phyloP scores from a whole-genome alignment of 2,329 filamentous ascomycete species.

The Cladosporium cucumerinum region DNA sequence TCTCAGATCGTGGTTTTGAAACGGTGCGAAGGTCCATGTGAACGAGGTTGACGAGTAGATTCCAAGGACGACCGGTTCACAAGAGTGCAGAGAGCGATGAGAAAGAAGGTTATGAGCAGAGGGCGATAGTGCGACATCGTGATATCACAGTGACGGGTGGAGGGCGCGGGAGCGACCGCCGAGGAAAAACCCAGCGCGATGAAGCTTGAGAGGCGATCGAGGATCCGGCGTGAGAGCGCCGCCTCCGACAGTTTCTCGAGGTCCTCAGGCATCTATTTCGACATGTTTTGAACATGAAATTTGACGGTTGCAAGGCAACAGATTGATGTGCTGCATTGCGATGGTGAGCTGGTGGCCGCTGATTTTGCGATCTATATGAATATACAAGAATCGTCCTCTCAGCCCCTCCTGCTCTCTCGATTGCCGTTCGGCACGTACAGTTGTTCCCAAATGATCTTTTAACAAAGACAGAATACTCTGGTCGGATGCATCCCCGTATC shows the following conservation, averaged over 20 bases:
- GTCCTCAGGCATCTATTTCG: not conserved
- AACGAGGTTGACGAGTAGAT: not conserved
- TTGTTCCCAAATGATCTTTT: not conserved
- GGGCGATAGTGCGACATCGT: not conserved
- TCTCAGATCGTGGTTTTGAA: not conserved
- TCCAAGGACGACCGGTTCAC: not conserved
- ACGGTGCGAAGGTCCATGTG: not conserved
- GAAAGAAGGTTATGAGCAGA: conserved; percentile 4
- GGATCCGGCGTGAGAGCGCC: not conserved
- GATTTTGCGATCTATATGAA: too few species aligned
- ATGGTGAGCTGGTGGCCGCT: not conserved
- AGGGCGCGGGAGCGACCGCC: not conserved
- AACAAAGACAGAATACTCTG: not conserved
- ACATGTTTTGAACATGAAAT: not conserved
- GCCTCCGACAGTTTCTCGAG: not conserved
- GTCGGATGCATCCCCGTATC: not conserved
- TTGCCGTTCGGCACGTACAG: not conserved
- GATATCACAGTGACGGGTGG: not conserved
- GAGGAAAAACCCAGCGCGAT: not conserved
- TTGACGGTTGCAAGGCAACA: too few species aligned
- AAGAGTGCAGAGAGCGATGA: not conserved
- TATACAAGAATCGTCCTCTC: too few species aligned
- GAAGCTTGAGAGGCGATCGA: not conserved
- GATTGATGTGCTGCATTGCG: not conserved
- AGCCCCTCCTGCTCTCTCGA: not conserved